phyloP scores from a whole-genome alignment of 371 early-diverging fungal genomes.

The Mortierella sp. region DNA sequence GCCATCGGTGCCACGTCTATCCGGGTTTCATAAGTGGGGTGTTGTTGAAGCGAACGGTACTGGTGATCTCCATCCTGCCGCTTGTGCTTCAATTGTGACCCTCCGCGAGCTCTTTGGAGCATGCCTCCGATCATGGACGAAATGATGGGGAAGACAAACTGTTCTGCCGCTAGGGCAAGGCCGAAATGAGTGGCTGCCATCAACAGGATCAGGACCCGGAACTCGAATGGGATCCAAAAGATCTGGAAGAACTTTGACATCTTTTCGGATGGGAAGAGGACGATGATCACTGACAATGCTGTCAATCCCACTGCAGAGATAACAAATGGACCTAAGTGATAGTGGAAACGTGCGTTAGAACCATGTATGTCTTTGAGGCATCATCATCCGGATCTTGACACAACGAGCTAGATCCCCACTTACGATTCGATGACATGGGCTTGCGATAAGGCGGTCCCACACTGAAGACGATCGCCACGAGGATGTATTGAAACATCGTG shows the following conservation, averaged over 20 bases:
- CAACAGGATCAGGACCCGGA: slow-evolving; percentile 31
- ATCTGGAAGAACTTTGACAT: slow-evolving; percentile 31
- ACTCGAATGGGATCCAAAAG: slow-evolving; percentile 37
- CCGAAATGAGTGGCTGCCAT: slow-evolving; percentile 22
- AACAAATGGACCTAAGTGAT: slow-evolving; percentile 44
- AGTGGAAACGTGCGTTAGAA: background rate
- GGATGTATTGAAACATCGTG: slow-evolving; percentile 92
- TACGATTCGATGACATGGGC: slow-evolving; percentile 82
- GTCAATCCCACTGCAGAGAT: slow-evolving; percentile 31
- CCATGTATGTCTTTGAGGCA: too few species aligned
- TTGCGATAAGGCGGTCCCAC: slow-evolving; percentile 95
- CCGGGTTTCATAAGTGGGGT: too few species aligned
- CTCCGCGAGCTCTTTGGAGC: slow-evolving; percentile 1
- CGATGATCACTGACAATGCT: slow-evolving; percentile 23
- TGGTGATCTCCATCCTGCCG: background rate
- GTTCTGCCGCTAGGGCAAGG: slow-evolving; percentile 25
- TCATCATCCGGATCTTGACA: too few species aligned
- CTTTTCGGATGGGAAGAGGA: slow-evolving; percentile 32
- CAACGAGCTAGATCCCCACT: slow-evolving; percentile 2
- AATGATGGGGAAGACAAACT: slow-evolving; percentile 31
- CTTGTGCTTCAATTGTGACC: slow-evolving; percentile 1
- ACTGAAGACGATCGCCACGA: slow-evolving; percentile 90
- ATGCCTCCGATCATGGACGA: slow-evolving; percentile 28
- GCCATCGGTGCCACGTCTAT: slow-evolving; percentile 19
- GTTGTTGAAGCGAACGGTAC: background rate